Percentiles rank a stretch among this genome's conserved stretches.
phyloP scores from a whole-genome alignment of 768 basidiomycete genomes.

The Trametes villosa region DNA sequence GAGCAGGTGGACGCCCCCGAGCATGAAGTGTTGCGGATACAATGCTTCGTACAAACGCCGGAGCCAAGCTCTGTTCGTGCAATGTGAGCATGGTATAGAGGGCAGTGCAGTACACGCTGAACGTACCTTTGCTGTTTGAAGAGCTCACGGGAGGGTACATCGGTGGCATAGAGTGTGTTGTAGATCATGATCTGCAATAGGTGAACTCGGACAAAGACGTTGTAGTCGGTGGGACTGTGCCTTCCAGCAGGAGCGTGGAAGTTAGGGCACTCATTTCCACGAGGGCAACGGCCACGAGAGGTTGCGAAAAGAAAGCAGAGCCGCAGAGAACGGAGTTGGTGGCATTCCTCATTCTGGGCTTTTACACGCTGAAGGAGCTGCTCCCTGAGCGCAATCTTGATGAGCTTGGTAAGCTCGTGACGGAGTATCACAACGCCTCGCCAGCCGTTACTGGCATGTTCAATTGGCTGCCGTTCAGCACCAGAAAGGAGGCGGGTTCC shows the following conservation, averaged over 20 bases:
- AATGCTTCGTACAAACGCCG: conserved; percentile 52
- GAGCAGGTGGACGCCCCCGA: conserved; percentile 49
- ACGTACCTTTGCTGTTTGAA: conserved; percentile 7
- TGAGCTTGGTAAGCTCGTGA: not conserved
- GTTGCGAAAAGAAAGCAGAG: not conserved
- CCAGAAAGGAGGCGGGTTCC: not conserved
- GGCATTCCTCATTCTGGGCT: not conserved
- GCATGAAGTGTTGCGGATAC: conserved; percentile 47
- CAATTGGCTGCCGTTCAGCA: not conserved
- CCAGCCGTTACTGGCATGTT: not conserved
- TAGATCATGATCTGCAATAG: conserved; percentile 55
- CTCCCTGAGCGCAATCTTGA: not conserved
- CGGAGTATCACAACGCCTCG: not conserved
- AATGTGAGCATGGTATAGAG: not conserved
- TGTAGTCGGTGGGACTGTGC: conserved; percentile 36
- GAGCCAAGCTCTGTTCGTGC: conserved; percentile 48
- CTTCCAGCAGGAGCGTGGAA: not conserved
- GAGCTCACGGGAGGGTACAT: not conserved
- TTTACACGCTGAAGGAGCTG: not conserved
- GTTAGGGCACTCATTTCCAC: not conserved
- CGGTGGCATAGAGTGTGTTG: conserved; percentile 34
- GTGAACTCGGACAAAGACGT: conserved; percentile 48
- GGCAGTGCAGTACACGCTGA: not conserved
- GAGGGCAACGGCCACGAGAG: not conserved
- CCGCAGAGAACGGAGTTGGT: not conserved